Conservation (phyloP, 208 protist species). For the Trypanosoma platydactyli region DNA sequence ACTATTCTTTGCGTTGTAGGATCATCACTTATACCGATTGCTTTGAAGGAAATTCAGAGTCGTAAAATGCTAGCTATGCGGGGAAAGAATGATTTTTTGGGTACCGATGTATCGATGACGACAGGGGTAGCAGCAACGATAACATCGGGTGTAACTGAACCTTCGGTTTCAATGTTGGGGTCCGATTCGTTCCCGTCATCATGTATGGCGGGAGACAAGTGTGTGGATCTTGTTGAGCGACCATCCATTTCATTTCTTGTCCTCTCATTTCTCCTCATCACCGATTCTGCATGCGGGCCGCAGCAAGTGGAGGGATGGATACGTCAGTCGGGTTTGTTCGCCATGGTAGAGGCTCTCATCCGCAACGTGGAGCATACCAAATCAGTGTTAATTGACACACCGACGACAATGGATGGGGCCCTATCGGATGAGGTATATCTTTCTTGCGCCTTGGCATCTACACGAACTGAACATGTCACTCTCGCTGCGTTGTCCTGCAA, state of each 20-base stretch:
- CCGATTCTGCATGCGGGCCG: conserved; percentile 27
- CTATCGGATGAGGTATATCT: conserved; percentile 86
- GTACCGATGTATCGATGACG: not conserved
- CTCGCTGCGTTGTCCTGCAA: conserved; percentile 65
- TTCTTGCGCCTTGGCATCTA: conserved; percentile 38
- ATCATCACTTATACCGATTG: conserved; percentile 32
- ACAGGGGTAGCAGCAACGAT: not conserved
- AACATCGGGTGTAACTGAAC: too few relatives aligned
- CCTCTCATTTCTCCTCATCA: conserved; percentile 52
- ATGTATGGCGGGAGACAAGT: not conserved
- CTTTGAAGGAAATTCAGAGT: conserved; percentile 1
- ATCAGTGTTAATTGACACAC: conserved; percentile 61
- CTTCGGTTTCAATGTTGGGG: not conserved
- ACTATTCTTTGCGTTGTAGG: conserved; percentile 39
- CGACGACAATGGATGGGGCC: conserved; percentile 51
- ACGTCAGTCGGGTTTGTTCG: conserved; percentile 25
- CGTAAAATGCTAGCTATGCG: not conserved
- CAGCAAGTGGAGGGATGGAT: conserved; percentile 42
- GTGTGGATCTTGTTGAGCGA: conserved; percentile 28
- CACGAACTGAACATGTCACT: conserved; percentile 51
- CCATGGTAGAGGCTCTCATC: conserved; percentile 35
- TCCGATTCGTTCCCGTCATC: not conserved
- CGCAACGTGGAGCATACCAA: conserved; percentile 36
- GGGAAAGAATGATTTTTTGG: not conserved
- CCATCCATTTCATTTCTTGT: conserved; percentile 57